Evolutionary conservation across 2,329 filamentous ascomycete species (phyloP).

Genomic region (Microdochium bolleyi): DNA sequence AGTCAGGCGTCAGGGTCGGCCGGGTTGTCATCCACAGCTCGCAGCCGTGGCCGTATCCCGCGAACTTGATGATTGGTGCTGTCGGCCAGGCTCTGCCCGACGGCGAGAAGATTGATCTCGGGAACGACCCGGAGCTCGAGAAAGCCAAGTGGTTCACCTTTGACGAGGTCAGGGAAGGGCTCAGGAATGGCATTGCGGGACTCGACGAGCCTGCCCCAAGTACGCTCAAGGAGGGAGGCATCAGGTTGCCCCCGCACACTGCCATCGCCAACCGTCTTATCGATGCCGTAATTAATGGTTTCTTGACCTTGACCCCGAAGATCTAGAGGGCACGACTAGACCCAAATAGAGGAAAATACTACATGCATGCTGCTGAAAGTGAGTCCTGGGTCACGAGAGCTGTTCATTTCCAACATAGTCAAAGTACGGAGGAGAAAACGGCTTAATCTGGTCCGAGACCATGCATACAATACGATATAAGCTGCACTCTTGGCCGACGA

Average conservation of each 20-base stretch:
- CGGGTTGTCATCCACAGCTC: conserved; percentile 75
- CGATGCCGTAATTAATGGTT: conserved; percentile 61
- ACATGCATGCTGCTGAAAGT: no score
- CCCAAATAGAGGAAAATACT: not conserved
- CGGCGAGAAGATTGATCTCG: conserved; percentile 73
- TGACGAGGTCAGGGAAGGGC: conserved; percentile 70
- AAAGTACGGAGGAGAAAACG: no score
- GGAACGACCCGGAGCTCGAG: conserved; percentile 87
- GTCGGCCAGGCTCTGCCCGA: conserved; percentile 74
- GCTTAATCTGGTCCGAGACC: no score
- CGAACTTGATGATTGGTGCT: conserved; percentile 79
- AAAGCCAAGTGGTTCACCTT: conserved; percentile 81
- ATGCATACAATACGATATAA: no score
- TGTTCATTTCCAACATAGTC: no score
- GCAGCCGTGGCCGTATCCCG: conserved; percentile 83
- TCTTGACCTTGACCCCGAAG: conserved; percentile 36
- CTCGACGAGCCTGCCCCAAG: conserved; percentile 56
- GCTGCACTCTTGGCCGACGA: no score
- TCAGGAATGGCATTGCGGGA: conserved; percentile 58
- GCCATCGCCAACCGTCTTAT: conserved; percentile 92
- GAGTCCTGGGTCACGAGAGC: no score
- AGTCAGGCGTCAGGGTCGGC: conserved; percentile 68
- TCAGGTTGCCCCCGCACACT: conserved; percentile 76
- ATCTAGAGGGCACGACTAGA: not conserved
- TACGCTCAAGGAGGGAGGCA: conserved; percentile 65